Conservation (phyloP, 1,284 basidiomycete species). For the Rugiboletus extremiorientalis region DNA sequence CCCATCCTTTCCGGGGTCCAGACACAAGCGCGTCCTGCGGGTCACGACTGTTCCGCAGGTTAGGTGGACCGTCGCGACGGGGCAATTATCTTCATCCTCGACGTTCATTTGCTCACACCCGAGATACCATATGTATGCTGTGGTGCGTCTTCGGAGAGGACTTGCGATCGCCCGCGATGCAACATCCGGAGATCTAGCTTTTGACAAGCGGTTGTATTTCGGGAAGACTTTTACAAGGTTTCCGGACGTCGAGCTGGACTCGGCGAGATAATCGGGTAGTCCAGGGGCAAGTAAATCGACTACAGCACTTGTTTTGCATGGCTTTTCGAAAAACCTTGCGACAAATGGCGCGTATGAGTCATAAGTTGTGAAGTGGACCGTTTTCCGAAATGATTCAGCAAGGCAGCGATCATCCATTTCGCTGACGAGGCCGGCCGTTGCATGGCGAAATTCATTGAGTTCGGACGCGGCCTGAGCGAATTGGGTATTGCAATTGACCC, state of each 20-base stretch:
- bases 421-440: background rate
- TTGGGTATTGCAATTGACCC: slow-evolving; percentile 14
- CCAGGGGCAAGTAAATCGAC: slow-evolving; percentile 22
- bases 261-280: slow-evolving; percentile 12
- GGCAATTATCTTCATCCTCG: background rate
- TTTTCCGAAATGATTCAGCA: slow-evolving; percentile 7
- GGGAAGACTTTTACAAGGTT: slow-evolving; percentile 8
- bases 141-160: slow-evolving; percentile 1
- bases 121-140: background rate
- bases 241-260: slow-evolving; percentile 24
- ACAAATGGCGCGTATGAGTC: slow-evolving; percentile 16
- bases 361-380: slow-evolving; percentile 16
- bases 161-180: background rate
- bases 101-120: background rate
- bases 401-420: background rate
- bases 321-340: slow-evolving; percentile 7
- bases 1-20: slow-evolving; percentile 10
- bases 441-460: slow-evolving; percentile 15
- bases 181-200: background rate
- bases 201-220: slow-evolving; percentile 3
- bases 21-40: background rate
- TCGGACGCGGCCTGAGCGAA: slow-evolving; percentile 9
- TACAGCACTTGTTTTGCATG: slow-evolving; percentile 8
- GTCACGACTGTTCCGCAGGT: background rate
- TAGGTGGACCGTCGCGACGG: background rate